A percentile compares a stretch with the other conserved stretches of the same genome.
phyloP scores from a whole-genome alignment of 169 alveolate species.

The Toxoplasma gondii region DNA sequence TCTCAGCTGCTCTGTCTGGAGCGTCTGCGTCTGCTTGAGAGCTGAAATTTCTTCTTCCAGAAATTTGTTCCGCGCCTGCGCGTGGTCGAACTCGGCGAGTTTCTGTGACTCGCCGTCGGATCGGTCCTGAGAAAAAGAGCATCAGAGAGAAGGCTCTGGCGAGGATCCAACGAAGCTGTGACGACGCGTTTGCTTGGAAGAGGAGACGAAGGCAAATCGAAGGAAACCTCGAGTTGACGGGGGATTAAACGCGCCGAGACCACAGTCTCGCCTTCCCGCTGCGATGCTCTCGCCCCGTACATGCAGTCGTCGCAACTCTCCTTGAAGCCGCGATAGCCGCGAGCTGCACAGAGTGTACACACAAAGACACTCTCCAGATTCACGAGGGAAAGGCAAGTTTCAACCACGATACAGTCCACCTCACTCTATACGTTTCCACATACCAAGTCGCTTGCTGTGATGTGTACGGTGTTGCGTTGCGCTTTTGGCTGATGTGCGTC shows the following conservation, averaged over 20 bases:
- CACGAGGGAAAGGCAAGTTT: no score
- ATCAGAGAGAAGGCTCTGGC: no score
- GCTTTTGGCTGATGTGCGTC: neutral
- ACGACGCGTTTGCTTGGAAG: no score
- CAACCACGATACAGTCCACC: no score
- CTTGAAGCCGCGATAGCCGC: neutral
- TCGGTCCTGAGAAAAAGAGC: neutral
- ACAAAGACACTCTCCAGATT: no score
- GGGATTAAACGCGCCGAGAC: no score
- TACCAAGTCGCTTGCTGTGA: neutral
- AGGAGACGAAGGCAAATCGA: neutral
- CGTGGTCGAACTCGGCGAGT: neutral
- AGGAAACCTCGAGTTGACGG: no score
- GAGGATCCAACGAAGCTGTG: no score
- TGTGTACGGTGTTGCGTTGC: no score
- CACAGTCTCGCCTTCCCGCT: no score
- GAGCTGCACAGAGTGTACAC: neutral
- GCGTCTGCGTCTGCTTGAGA: neutral
- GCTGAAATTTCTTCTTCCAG: neutral
- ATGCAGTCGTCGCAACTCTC: neutral
- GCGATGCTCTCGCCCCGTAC: neutral
- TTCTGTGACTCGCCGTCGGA: neutral
- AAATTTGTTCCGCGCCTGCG: neutral
- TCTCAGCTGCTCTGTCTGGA: neutral
- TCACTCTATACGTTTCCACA: neutral